Conservation (phyloP, 768 basidiomycete species). For the Serendipita sp. region DNA sequence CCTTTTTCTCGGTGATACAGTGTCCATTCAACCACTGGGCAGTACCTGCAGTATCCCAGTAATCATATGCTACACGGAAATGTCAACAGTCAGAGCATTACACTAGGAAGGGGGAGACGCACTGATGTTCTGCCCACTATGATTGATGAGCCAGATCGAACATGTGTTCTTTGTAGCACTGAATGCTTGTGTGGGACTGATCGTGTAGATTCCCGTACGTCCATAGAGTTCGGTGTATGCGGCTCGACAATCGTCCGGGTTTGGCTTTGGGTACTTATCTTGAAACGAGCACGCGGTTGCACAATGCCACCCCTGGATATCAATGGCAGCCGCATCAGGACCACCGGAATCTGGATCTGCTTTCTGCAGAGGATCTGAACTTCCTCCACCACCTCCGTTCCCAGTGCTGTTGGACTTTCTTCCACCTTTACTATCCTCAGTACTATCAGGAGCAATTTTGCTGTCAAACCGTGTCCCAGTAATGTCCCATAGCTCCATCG, state of each 20-base stretch:
- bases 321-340: neutral
- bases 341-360: no score
- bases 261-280: neutral
- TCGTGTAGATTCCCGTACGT: neutral
- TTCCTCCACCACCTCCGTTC: no score
- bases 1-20: neutral
- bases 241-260: neutral
- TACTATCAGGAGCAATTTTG: neutral
- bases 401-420: no score
- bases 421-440: neutral
- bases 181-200: neutral
- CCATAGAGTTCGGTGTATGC: neutral
- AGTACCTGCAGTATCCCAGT: neutral
- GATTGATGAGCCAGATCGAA: neutral
- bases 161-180: neutral
- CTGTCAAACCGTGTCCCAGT: neutral
- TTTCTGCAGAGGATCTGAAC: no score
- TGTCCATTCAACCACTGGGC: neutral
- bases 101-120: neutral
- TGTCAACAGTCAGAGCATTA: neutral
- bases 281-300: neutral
- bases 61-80: neutral
- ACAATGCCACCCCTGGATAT: neutral
- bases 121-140: neutral
- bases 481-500: neutral